These are phyloP conservation scores for Pseudoscleropodium purum DNA, from an alignment of 225 moss, liverwort and hornwort species.

Conservation along the genomic window DNA sequence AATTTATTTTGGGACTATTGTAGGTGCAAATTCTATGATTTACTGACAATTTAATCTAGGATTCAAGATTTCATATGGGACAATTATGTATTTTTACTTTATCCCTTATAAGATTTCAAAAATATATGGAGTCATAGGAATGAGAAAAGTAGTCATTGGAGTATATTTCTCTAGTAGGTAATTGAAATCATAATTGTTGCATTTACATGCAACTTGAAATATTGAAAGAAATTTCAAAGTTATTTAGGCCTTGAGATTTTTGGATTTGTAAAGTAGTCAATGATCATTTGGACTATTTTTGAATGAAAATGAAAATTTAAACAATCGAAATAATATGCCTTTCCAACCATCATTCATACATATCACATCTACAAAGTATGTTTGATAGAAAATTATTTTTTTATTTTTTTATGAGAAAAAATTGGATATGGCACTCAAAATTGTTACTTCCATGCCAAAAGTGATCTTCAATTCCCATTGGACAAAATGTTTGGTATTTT, in stretches of 20 bases:
- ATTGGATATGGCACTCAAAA: rapidly evolving
- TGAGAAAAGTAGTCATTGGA: neutral
- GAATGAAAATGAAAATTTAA: neutral
- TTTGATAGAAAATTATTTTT: neutral
- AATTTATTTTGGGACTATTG: neutral
- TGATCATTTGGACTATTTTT: neutral
- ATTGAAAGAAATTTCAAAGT: neutral
- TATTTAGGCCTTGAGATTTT: neutral
- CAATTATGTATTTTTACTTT: neutral
- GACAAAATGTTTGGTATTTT: too few species aligned
- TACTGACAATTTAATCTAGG: neutral
- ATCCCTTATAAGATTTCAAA: neutral
- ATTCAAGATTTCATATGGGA: neutral
- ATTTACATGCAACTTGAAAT: neutral
- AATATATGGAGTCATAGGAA: too few species aligned
- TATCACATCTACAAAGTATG: neutral
- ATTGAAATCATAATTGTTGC: too few species aligned
- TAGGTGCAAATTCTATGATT: neutral
- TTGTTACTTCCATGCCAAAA: too few species aligned
- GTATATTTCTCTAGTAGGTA: too few species aligned
- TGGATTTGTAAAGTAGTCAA: neutral
- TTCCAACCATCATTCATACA: neutral
- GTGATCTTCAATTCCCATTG: too few species aligned
- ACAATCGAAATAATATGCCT: neutral
- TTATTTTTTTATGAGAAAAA: neutral